phyloP scores from a whole-genome alignment of 2,329 filamentous ascomycete species.

The Fusarium equiseti region DNA sequence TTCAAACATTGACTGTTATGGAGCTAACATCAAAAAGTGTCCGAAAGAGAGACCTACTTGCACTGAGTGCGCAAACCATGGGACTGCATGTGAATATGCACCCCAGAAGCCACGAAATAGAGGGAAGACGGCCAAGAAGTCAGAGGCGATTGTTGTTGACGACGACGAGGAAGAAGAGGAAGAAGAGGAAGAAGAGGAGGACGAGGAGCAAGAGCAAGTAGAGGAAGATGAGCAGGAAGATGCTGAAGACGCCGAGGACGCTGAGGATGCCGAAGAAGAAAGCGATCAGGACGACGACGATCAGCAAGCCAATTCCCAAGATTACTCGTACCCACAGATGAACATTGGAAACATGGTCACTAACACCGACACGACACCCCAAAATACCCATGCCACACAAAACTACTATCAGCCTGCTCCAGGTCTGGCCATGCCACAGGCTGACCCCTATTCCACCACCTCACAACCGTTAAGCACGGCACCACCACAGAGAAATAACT shows the following conservation, averaged over 20 bases:
- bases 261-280: slow-evolving; percentile 32
- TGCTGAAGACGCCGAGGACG: slow-evolving; percentile 1
- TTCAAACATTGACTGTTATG: background rate
- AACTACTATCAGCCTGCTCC: slow-evolving; percentile 49
- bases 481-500: slow-evolving; percentile 34
- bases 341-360: slow-evolving; percentile 49
- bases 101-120: slow-evolving; percentile 47
- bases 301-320: slow-evolving; percentile 27
- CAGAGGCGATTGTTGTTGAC: slow-evolving; percentile 24
- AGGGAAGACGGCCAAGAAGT: slow-evolving; percentile 35
- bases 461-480: slow-evolving; percentile 31
- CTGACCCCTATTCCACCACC: slow-evolving; percentile 31
- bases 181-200: slow-evolving; percentile 32
- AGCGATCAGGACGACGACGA: slow-evolving; percentile 21
- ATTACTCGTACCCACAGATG: slow-evolving; percentile 48
- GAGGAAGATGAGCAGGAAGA: slow-evolving; percentile 25
- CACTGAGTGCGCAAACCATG: slow-evolving; percentile 51
- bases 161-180: slow-evolving; percentile 33
- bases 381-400: slow-evolving; percentile 34
- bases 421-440: slow-evolving; percentile 45
- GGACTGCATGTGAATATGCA: slow-evolving; percentile 56
- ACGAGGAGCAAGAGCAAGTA: slow-evolving; percentile 29
- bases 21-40: slow-evolving; percentile 50
- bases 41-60: slow-evolving; percentile 57
- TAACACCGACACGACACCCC: slow-evolving; percentile 36